phyloP scores from a whole-genome alignment of 306 rosid genomes.

The Lithocarpus polystachyus region DNA sequence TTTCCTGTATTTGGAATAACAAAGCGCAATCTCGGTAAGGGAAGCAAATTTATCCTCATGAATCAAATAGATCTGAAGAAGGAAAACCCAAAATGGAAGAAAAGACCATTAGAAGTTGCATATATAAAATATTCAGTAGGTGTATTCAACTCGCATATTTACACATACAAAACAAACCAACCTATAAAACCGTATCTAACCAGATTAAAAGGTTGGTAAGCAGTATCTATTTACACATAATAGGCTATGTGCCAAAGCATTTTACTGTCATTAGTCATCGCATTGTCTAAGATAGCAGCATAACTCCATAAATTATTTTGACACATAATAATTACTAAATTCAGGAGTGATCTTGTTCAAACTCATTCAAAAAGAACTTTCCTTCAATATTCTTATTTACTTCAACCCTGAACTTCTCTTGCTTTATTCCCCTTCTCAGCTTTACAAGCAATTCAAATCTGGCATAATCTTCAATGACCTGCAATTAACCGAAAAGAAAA shows the following conservation, averaged over 20 bases:
- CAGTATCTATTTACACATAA: not conserved
- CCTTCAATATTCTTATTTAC: constrained; percentile 31
- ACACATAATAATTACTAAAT: not conserved
- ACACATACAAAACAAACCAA: not conserved
- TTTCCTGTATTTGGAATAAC: no score
- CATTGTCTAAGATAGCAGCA: not conserved
- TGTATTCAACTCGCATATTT: not conserved
- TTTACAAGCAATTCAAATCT: constrained; percentile 36
- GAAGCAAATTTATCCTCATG: no score
- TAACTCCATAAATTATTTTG: not conserved
- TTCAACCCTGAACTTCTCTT: constrained; percentile 38
- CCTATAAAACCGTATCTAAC: not conserved
- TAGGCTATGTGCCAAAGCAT: not conserved
- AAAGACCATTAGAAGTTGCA: not conserved
- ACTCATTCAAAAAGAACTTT: constrained; percentile 21
- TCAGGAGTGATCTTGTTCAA: constrained; percentile 26
- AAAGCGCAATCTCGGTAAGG: no score
- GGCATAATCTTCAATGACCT: constrained; percentile 49
- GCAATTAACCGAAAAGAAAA: constrained; percentile 8
- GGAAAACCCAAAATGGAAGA: not conserved
- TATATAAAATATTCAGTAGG: not conserved
- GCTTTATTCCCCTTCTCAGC: constrained; percentile 31
- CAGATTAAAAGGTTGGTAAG: not conserved
- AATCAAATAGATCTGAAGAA: no score
- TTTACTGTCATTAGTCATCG: not conserved